These are phyloP conservation scores for Lachnellula arida DNA, from an alignment of 2,329 filamentous ascomycete species.

Conservation along the genomic window DNA sequence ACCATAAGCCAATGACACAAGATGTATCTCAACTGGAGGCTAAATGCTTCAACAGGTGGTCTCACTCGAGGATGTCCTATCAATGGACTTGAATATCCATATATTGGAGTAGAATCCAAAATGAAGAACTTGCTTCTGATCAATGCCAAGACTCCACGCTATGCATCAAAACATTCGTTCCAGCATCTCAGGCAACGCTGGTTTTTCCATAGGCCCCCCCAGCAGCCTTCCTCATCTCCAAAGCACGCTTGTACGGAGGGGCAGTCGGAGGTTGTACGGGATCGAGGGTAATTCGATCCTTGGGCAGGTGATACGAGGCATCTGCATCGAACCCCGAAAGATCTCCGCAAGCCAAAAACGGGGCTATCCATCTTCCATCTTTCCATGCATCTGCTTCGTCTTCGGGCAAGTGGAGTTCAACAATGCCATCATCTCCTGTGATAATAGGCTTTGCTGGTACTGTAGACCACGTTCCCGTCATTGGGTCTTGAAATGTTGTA, in stretches of 20 bases:
- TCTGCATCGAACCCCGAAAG: conserved; percentile 93
- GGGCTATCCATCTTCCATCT: conserved; percentile 74
- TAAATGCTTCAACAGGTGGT: neutral
- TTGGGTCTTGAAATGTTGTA: conserved; percentile 42
- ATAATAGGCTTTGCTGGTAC: conserved; percentile 1
- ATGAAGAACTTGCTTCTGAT: conserved; percentile 1
- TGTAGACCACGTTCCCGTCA: conserved; percentile 40
- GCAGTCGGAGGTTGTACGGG: conserved; percentile 94
- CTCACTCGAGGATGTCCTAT: conserved; percentile 1
- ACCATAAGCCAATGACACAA: neutral
- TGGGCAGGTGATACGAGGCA: conserved; percentile 85
- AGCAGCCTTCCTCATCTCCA: conserved; percentile 74
- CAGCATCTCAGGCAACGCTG: conserved; percentile 8
- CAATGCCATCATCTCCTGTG: conserved; percentile 20
- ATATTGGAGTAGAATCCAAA: neutral
- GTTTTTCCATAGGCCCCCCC: conserved; percentile 55
- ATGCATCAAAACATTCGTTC: conserved; percentile 5
- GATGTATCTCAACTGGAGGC: neutral
- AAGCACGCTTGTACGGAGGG: conserved; percentile 85
- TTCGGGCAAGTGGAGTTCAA: conserved; percentile 26
- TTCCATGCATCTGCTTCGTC: conserved; percentile 37
- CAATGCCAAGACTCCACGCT: conserved; percentile 7
- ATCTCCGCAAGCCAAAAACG: conserved; percentile 96
- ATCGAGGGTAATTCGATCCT: conserved; percentile 80
- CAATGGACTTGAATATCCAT: neutral